phyloP scores from a whole-genome alignment of 176 grass and related monocot genomes.

The Carex cristatella region DNA sequence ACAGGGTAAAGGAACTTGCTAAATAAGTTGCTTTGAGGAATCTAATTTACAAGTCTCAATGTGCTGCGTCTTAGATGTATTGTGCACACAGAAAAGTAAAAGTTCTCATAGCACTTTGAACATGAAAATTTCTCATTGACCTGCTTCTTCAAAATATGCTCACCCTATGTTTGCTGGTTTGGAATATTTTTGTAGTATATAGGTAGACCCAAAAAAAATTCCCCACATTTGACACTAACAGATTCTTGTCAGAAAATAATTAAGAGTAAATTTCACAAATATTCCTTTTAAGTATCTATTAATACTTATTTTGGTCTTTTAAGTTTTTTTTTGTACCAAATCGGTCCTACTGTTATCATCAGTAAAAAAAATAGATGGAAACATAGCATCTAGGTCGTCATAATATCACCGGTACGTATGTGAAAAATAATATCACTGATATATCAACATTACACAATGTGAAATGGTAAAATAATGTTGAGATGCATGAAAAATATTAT shows the following conservation, averaged over 20 bases:
- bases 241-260: background rate
- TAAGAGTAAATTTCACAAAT: background rate
- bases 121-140: background rate
- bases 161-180: background rate
- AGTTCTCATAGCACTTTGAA: background rate
- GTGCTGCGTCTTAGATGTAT: background rate
- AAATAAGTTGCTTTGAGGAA: background rate
- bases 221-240: background rate
- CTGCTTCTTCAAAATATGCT: background rate
- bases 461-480: background rate
- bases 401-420: background rate
- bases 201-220: background rate
- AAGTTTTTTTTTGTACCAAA: background rate
- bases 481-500: background rate
- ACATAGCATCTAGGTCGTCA: background rate
- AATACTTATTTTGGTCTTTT: background rate
- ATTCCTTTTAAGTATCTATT: background rate
- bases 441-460: background rate
- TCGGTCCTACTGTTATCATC: background rate
- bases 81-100: background rate
- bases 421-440: background rate
- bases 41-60: background rate
- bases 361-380: background rate
- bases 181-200: background rate
- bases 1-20: background rate